Evolutionary conservation across 2,329 filamentous ascomycete genomes (phyloP).

Genomic region (Aspergillus sp.): DNA sequence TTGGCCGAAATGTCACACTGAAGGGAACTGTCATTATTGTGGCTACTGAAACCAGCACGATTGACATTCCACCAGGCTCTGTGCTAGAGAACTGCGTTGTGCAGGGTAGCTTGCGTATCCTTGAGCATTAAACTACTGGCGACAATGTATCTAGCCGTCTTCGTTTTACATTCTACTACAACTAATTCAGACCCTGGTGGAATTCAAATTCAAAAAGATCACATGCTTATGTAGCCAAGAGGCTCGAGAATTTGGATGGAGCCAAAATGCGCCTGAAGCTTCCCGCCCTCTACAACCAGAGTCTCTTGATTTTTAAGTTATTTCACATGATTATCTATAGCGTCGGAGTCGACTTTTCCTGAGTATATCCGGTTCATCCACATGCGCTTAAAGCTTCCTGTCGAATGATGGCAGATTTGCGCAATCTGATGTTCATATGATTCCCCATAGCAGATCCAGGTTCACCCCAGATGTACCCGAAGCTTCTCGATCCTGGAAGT

Average conservation of each 20-base stretch:
- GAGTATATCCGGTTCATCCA: background rate
- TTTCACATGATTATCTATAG: background rate
- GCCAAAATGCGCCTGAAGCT: background rate
- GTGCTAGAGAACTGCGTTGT: conserved; percentile 99
- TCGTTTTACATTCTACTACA: conserved; percentile 15
- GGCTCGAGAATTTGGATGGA: background rate
- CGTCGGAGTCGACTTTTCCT: background rate
- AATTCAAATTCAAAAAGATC: background rate
- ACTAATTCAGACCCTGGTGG: background rate
- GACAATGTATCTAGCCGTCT: conserved; percentile 17
- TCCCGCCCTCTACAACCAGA: background rate
- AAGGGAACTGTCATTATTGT: conserved; percentile 99
- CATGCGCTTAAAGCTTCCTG: background rate
- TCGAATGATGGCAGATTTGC: background rate
- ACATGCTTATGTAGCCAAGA: background rate
- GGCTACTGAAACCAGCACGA: conserved; percentile 95
- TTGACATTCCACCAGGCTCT: conserved; percentile 94
- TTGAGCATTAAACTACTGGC: conserved; percentile 61
- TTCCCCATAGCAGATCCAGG: no score
- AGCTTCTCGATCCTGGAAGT: background rate
- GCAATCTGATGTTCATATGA: no score
- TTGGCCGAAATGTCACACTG: conserved; percentile 90
- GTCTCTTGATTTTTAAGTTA: background rate
- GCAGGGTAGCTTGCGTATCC: conserved; percentile 84
- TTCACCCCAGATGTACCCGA: no score